Base-by-base conservation (phyloP, 2,329 filamentous ascomycete genomes). In the Penicillium sp. region DNA sequence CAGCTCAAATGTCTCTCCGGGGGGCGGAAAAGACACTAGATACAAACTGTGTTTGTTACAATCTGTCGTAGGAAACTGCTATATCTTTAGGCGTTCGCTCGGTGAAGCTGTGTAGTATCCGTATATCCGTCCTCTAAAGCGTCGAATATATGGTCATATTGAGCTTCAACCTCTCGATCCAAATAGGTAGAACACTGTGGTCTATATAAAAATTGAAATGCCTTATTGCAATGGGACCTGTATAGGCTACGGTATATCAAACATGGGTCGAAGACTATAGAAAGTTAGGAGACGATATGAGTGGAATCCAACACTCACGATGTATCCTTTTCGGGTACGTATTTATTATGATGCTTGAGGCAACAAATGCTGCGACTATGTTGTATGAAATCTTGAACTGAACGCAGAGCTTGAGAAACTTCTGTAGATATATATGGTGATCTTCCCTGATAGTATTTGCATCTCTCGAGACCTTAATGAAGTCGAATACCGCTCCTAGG, bases 261-360 rank as follows among this genome's bases (percentile, higher is more conserved):
- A 31, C 6, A 47, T 15, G 27, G 44, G 44, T 47, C 27, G 9
- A 47, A 47, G 44, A 47, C 44, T 47, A 47, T 35, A 38, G 49
- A 48, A 60, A 57, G 38, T 39, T 47, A 57, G 39, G 38, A 38
- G 6, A 31, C 9, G 33, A 57, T 41, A 57, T 45, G 23, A 27
- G 21, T 35, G 19, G 23, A 47, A 27, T 35, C 17, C 6, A 33
- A 33, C 15, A 60, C 54, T 49, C 19, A 60, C 53, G 39, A 44
- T 60, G 45, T 39, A 57, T 57, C 19, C 39, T 45, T 27, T 45
- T 55, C 17, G 58, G 53, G 44, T 60, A 60, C 50, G 53, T 41
- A 42, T 60, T 51, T 33, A 60, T 57, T 6, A 60, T 49, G 21
- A 60, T 60, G 13, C 53, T 57, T 8, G 45, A 57, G 29, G 53